These are phyloP conservation scores for Chlamydomonas asymmetrica DNA, from an alignment of 139 green algal genomes.

Conservation along the genomic window DNA sequence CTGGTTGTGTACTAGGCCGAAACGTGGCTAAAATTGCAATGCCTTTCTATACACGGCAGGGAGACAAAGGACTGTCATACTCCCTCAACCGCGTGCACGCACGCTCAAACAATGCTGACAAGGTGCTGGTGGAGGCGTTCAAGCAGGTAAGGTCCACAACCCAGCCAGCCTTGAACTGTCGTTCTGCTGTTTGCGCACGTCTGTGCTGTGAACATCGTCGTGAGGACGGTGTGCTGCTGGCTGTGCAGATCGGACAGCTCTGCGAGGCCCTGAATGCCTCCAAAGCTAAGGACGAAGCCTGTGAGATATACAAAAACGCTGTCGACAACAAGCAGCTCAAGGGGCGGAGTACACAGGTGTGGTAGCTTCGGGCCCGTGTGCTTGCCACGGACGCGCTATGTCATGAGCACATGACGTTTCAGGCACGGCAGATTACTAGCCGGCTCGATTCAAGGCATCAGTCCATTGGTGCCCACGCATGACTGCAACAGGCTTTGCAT, in stretches of 20 bases:
- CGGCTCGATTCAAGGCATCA: too few relatives aligned
- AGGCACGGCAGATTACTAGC: too few relatives aligned
- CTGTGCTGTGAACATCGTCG: background rate
- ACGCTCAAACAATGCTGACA: conserved; percentile 61
- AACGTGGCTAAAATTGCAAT: background rate
- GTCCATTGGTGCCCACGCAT: too few relatives aligned
- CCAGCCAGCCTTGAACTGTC: background rate
- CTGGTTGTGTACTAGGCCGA: too few relatives aligned
- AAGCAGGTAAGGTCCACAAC: conserved; percentile 33
- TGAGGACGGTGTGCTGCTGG: conserved; percentile 4
- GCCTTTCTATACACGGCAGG: conserved; percentile 5
- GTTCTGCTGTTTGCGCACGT: conserved; percentile 6
- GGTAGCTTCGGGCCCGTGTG: too few relatives aligned
- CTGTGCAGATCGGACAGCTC: too few relatives aligned
- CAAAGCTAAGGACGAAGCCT: conserved; percentile 69
- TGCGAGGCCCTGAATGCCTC: conserved; percentile 22
- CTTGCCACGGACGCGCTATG: too few relatives aligned
- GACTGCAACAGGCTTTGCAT: too few relatives aligned
- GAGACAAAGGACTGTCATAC: conserved; percentile 29
- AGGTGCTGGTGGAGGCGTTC: conserved; percentile 57
- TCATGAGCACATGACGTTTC: too few relatives aligned
- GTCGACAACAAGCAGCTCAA: too few relatives aligned
- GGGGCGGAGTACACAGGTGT: too few relatives aligned
- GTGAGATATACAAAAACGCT: conserved; percentile 63
- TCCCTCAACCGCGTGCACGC: conserved; percentile 53